Evolutionary conservation across 2,329 filamentous ascomycete genomes (phyloP), one percentile per base, ranked within the genome.

Genomic region (Tolypocladium paradoxum): DNA sequence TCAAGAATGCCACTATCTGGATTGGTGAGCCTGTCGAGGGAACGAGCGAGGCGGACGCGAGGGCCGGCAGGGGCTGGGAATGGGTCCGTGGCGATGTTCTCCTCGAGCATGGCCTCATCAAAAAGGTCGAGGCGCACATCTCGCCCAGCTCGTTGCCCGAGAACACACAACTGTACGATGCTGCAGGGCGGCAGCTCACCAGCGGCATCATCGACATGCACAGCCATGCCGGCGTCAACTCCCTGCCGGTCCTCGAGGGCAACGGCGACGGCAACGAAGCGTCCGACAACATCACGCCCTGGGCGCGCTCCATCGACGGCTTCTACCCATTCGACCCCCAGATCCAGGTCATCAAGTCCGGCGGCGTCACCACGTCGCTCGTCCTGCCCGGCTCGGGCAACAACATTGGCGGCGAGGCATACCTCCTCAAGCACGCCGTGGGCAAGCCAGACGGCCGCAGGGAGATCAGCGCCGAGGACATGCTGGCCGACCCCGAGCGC

Each of bases 131-230:
- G 34, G 52, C 66, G 3, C 65, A 68, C 33, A 79, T 83, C 48
- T 63, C 69, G 0, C 53, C 64, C 8, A 60, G 64, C 3, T 64
- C 67, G 0, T 61, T 85, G 29, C 69, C 79, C 1, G 61, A 73
- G 2, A 72, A 78, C 48, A 74, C 72, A 0, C 57, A 77, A 5
- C 61, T 83, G 9, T 84, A 75, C 63, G 73, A 87, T 52, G 83
- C 81, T 5, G 64, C 74, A 29, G 83, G 84, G 1, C 76, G 81
- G 3, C 80, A 76, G 53, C 69, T 88, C 22, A 88, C 85, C 0
- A 74, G 76, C 8, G 85, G 84, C 18, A 82, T 88, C 59, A 80
- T 88, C 48, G 85, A 88, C 61, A 87, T 87, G 81, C 84, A 88
- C 66, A 82, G 77, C 35, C 85, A 88, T 62, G 76, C 82, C 2